Base-by-base conservation (phyloP, 2,329 filamentous ascomycete species). In the Mariannaea sp. region DNA sequence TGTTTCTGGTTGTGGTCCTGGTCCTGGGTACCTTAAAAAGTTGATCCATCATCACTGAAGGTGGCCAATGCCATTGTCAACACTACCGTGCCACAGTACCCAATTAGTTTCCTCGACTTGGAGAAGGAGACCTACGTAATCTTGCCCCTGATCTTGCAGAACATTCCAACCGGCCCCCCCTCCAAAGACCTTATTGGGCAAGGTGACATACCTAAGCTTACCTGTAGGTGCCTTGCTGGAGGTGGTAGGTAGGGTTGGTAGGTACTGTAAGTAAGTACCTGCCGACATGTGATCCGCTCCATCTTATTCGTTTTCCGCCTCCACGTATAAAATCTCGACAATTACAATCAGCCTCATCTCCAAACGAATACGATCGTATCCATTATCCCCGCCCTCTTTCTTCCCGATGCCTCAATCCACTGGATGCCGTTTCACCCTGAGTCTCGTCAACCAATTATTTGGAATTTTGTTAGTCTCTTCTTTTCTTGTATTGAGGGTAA, bases 111-210 rank as follows among this genome's bases (percentile, higher is more conserved):
- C 26, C 26, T 29, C 7, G 26, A 29, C 26, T 29, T 29, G 7
- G 7, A 29, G 26, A n/a, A n/a, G n/a, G n/a, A n/a, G n/a, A n/a
- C n/a, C n/a, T n/a, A n/a, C n/a, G n/a, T n/a, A n/a, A n/a, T n/a
- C n/a, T n/a, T n/a, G n/a, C n/a, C 20, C 19, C 33, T 41, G 51
- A 54, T 54, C 33, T 40, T 45, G 30, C 44, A 54, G 33, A n/a
- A 14, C 45, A 43, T 44, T 32, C 40, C 44, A 44, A 44, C 32
- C 29, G 27, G 29, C 12, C n/a, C n/a, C n/a, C n/a, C n/a, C n/a
- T n/a, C n/a, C n/a, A n/a, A n/a, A n/a, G n/a, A n/a, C n/a, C n/a
- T n/a, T n/a, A n/a, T n/a, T n/a, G n/a, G n/a, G n/a, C n/a, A n/a
- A n/a, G n/a, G n/a, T n/a, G n/a, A n/a, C n/a, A n/a, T n/a, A n/a